These are phyloP conservation scores for Raffaelea ambrosiae DNA, from an alignment of 2,329 filamentous ascomycete species.

Conservation along the genomic window DNA sequence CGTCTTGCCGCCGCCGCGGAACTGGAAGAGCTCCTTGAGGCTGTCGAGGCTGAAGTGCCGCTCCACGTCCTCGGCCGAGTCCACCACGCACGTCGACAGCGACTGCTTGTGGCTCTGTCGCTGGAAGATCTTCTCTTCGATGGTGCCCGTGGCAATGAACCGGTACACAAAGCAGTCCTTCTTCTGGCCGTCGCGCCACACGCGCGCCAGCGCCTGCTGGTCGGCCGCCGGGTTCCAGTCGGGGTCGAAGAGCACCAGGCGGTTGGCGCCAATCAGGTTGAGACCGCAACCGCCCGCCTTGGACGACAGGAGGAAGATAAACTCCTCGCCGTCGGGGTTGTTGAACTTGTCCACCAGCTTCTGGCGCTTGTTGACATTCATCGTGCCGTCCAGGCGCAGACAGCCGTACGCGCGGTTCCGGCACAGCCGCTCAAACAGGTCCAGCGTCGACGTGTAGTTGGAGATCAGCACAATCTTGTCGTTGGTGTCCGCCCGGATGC, in stretches of 20 bases:
- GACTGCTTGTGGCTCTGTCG: conserved; percentile 97
- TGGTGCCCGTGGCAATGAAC: conserved; percentile 97
- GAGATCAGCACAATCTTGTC: conserved; percentile 99
- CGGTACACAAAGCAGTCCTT: conserved; percentile 99
- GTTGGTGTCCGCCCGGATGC: conserved; percentile 91
- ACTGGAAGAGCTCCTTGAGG: conserved; percentile 88
- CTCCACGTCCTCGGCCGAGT: conserved; percentile 94
- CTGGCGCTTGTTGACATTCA: conserved; percentile 95
- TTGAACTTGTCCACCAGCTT: conserved; percentile 99
- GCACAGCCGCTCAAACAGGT: conserved; percentile 88
- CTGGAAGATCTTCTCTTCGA: conserved; percentile 99
- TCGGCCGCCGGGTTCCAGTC: conserved; percentile 98
- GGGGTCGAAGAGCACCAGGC: conserved; percentile 90
- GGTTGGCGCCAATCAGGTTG: conserved; percentile 89
- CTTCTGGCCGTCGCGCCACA: conserved; percentile 98
- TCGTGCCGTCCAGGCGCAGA: conserved; percentile 87
- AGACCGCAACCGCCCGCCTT: conserved; percentile 96
- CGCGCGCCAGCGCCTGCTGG: conserved; percentile 91
- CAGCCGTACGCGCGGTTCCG: conserved; percentile 76
- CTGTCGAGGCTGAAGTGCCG: conserved; percentile 91
- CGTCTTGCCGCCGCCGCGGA: conserved; percentile 59
- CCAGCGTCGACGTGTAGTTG: conserved; percentile 94
- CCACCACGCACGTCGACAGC: conserved; percentile 90
- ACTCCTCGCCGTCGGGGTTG: conserved; percentile 79
- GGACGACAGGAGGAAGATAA: conserved; percentile 90